Evolutionary conservation across 352 stramenopile species (phyloP), one percentile per base, ranked within the genome.

Genomic region (Phytopythium kandeliae): DNA sequence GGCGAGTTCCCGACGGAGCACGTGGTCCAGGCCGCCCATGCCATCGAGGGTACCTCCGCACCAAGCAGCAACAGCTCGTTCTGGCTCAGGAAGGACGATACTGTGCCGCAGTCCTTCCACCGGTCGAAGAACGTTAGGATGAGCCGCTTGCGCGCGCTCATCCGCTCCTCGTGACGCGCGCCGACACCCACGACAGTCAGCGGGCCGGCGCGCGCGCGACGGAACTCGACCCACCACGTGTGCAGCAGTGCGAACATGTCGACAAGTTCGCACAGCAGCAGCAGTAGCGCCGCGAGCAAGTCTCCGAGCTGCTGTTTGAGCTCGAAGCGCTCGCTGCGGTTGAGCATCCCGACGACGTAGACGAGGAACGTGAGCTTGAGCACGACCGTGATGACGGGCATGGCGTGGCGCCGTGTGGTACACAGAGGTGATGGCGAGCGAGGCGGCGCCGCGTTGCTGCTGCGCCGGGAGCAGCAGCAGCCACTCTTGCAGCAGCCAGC

Each of bases 71-170:
- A 11, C 43, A 69, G 63, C 34, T 69, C 61, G 21, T 54, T 69
- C 21, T 69, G 61, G 46, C 60, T 63, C 28, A 65, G 37, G 45
- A 69, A 65, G 34, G 61, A 69, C 16, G 61, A 63, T 15, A 69
- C 57, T 5, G 63, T 69, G 44, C 57, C 57, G 24, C 61, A 69
- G 49, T 65, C 57, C 48, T 69, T 69, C 61, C 57, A 69, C 22
- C 61, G 57, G 40, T 69, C 61, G 52, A 69, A 69, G 41, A 69
- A 69, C 34, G 57, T 69, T 30, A 69, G 52, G 19, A 63, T 49
- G 15, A 69, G 28, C 12, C 46, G 52, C 48, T 65, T 69, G 43
- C 44, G 34, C 2, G 51, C 42, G 25, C 63, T 50, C 31, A 57
- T 59, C 6, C 48, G 57, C 7, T 48, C 11, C 21, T 45, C 40